Conservation (phyloP, 2,329 filamentous ascomycete species). For the Dothistroma septosporum region DNA sequence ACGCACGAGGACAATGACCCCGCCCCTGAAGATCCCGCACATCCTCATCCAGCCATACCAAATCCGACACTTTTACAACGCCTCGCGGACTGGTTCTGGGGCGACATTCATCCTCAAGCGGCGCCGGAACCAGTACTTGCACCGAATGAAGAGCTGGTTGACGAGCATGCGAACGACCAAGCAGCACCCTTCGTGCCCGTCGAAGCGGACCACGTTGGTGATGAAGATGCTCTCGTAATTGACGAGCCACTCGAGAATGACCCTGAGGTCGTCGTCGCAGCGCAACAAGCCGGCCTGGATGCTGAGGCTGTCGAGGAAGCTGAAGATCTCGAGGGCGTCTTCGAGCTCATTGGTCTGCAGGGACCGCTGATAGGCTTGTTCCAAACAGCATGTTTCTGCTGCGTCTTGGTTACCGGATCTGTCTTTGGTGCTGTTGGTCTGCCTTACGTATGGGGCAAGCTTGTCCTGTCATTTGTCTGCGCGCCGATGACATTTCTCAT, state of each 20-base stretch:
- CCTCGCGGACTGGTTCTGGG: slow-evolving; percentile 47
- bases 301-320: slow-evolving; percentile 71
- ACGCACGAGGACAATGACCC: not conserved
- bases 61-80: slow-evolving; percentile 27
- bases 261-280: slow-evolving; percentile 59
- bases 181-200: slow-evolving; percentile 57
- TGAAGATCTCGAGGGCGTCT: slow-evolving; percentile 91
- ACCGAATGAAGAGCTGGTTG: slow-evolving; percentile 57
- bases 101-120: slow-evolving; percentile 36
- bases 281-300: slow-evolving; percentile 66
- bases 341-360: slow-evolving; percentile 95
- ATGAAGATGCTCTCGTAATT: slow-evolving; percentile 10
- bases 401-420: slow-evolving; percentile 81
- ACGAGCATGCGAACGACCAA: slow-evolving; percentile 55
- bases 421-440: slow-evolving; percentile 82
- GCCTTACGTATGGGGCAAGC: slow-evolving; percentile 86
- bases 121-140: slow-evolving; percentile 36
- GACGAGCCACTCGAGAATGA: slow-evolving; percentile 28
- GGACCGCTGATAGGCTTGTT: slow-evolving; percentile 84
- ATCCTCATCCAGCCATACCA: not conserved
- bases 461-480: slow-evolving; percentile 73
- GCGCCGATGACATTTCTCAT: slow-evolving; percentile 67
- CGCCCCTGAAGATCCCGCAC: not conserved
- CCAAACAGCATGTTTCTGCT: slow-evolving; percentile 93
- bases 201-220: slow-evolving; percentile 37